Evolutionary conservation across 148 eudicot species (phyloP).

Genomic region (Limonium bicolor): DNA sequence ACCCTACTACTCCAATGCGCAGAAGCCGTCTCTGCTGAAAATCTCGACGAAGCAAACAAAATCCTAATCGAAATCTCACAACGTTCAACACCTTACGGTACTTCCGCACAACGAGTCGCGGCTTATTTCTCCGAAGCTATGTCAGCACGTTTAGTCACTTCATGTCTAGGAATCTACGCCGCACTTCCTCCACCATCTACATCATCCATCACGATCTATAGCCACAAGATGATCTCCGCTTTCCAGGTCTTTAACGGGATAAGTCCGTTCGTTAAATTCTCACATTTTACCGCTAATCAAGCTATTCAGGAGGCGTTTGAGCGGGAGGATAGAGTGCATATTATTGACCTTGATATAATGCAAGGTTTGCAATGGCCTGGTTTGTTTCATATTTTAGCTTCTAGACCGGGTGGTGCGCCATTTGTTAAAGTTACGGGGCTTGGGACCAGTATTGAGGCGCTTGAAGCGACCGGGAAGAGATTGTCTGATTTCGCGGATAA

Average conservation of each 20-base stretch:
- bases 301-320: constrained; percentile 94
- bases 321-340: constrained; percentile 71
- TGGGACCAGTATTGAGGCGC: constrained; percentile 54
- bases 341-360: constrained; percentile 90
- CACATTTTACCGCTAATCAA: constrained; percentile 92
- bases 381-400: constrained; percentile 70
- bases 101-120: constrained; percentile 89
- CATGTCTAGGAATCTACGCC: constrained; percentile 56
- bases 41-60: constrained; percentile 54
- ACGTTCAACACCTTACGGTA: constrained; percentile 73
- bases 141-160: constrained; percentile 61
- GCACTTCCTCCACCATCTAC: constrained; percentile 30
- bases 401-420: constrained; percentile 81
- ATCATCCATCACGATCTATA: constrained; percentile 25
- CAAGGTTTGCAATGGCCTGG: constrained; percentile 99
- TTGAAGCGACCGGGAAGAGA: constrained; percentile 79
- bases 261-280: constrained; percentile 82
- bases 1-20: constrained; percentile 81
- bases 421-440: constrained; percentile 70
- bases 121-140: constrained; percentile 96
- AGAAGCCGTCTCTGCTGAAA: constrained; percentile 64
- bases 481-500: constrained; percentile 72
- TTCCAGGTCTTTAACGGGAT: constrained; percentile 93
- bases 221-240: constrained; percentile 54
- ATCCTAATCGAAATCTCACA: constrained; percentile 76